Base-by-base conservation (phyloP, 2,329 filamentous ascomycete species). In the Arachnomyces sp. region DNA sequence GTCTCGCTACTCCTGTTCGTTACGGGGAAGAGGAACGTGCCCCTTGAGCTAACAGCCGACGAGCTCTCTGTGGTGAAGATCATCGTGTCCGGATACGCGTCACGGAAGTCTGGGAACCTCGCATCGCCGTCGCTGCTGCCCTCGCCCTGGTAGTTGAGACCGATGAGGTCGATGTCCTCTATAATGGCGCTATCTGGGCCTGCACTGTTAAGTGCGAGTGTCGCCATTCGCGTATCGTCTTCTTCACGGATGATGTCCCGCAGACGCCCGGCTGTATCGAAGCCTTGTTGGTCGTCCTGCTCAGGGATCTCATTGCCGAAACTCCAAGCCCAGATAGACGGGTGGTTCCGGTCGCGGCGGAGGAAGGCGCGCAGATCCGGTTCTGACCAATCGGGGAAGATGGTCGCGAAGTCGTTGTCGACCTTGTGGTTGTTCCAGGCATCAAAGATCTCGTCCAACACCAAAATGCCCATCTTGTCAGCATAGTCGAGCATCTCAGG, bases 131-230 rank as follows among this genome's bases (percentile, higher is more conserved):
- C 53, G 4, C 62, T 49, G 31, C 60, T 59, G 3, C 73, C 73
- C 37, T 74, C 70, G 38, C 73, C 74, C 48, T 77, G 73, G 53
- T 77, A 78, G 56, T 77, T 77, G 4, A 77, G 52, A 13, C 67
- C 64, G n/a, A 71, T 54, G 31, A 76, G 57, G 48, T 76, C 73
- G 25, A 75, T 44, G 2, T 60, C 56, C 0, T 50, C 43, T 2
- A 67, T 54, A 21, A 75, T 62, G 0, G 62, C 47, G 30, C 52
- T 61, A 21, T 57, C 55, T 0, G 72, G 59, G 2, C 53, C 47
- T 3, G 72, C 73, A 7, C 47, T 51, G 53, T 75, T 74, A 66
- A 74, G 66, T 1, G 62, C 66, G 0, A 65, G 57, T 0, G 72
- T 74, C 0, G 58, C 52, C 1, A 57, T 63, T 2, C 73, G 62